Evolutionary conservation across 257 asterid genomes (phyloP), one percentile per base, ranked within the genome.

Genomic region (Buddleja alternifolia): DNA sequence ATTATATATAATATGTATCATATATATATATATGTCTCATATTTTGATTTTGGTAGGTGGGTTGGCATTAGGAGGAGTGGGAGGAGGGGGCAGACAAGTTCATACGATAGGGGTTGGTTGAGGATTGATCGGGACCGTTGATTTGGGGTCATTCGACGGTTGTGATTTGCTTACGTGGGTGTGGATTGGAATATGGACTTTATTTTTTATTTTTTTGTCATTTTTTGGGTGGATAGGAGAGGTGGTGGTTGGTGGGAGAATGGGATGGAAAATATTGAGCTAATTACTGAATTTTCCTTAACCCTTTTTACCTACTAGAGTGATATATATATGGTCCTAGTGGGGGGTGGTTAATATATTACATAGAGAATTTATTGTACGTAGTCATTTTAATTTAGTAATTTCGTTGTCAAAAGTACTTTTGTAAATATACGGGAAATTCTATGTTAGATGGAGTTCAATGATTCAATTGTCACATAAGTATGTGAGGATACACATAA

Each of bases 1-100:
- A 47, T 60, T 6, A 11, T 11, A 47, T 47, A 47, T n/a, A n/a
- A n/a, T 47, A 11, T 46, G 3, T 47, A 14, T 47, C 7, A 46
- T 46, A 8, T 46, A 10, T 11, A 8, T 45, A 39, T 53, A n/a
- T 20, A 10, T 10, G 63, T 58, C 53, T 21, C 29, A 20, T 67
- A 63, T 17, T 39, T 42, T 25, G 73, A 71, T 44, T 50, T 78
- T 77, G 92, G 87, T 90, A 86, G 97, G 97, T 90, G 88, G 62
- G 81, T 40, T 39, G 17, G 71, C 41, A 15, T 7, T 10, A 34
- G 42, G 44, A 16, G 61, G 36, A 16, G 78, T 10, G 48, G 21
- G 52, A 16, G 41, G 55, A 16, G 45, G 39, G 45, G 51, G 76
- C 46, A 63, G 67, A 19, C 73, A 19, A 69, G 73, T 70, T 75